Base-by-base conservation (phyloP, 345 rosid genomes). In the Populus deltoides region DNA sequence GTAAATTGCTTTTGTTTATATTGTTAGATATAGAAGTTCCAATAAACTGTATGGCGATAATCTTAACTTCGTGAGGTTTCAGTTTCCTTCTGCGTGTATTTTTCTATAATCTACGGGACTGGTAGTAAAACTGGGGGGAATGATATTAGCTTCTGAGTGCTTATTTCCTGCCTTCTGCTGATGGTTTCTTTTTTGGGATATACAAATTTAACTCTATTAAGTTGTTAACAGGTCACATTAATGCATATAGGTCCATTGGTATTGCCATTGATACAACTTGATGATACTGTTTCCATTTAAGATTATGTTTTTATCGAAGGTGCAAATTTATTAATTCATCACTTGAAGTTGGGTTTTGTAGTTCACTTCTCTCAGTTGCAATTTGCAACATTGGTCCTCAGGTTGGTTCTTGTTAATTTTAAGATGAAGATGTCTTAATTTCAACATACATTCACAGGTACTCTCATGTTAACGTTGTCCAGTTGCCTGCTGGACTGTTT, bases 401-500 rank as follows among this genome's bases (percentile, higher is more conserved):
- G 87, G 85, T 85, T 87, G 89, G 87, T 85, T 86, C 39, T 80
- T 83, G 81, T 79, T 86, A 80, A 63, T 68, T 82, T 78, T 68
- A 81, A 85, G 80, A 29, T 62, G 85, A 74, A 77, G 75, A 66
- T 85, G 29, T 81, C 76, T 74, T 73, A 76, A 82, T 85, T 87
- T 81, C 55, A 80, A 71, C 81, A 38, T 85, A 79, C 86, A 77
- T 79, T 75, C 75, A 68, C 71, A 70, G 79, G 83, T 76, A 80
- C 73, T 75, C 82, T 79, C 82, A 80, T 78, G 86, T 90, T 91
- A 84, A 89, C 96, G 86, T 80, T 17, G 71, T 90, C 85, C 85
- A 90, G 93, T 88, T 91, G 90, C 85, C 86, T 91, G 93, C 94
- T 87, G 95, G 98, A 83, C 81, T 85, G 70, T 89, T 67, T 86